A percentile compares a stretch with the other conserved stretches of the same genome.
Evolutionary conservation across 305 asterid species (phyloP).

Genomic region (Stenogyne calaminthoides): DNA sequence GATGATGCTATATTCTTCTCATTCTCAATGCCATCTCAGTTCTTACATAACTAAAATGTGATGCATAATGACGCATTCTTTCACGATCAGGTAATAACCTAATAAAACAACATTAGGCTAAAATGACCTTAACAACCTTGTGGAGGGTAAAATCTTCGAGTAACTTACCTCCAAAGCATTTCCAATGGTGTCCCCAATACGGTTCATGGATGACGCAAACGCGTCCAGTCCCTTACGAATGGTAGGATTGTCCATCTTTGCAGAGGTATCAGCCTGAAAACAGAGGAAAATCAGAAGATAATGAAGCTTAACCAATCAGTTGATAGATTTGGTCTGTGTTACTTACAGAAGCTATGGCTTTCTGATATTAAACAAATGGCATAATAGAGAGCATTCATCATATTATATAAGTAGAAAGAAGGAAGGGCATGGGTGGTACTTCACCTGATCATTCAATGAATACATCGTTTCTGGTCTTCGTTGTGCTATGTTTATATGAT

Average conservation of each 20-base stretch:
- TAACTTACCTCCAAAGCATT: constrained; percentile 69
- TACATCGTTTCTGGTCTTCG: constrained; percentile 26
- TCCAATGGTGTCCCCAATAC: constrained; percentile 65
- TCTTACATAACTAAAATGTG: not conserved
- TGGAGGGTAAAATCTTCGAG: not conserved
- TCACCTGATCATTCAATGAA: constrained; percentile 43
- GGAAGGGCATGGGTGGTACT: not conserved
- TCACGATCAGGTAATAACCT: not conserved
- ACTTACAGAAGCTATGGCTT: not conserved
- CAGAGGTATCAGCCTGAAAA: constrained; percentile 38
- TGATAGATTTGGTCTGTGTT: not conserved
- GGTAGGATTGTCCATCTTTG: constrained; percentile 56
- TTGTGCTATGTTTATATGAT: not conserved
- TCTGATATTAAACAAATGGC: not conserved
- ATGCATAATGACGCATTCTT: not conserved
- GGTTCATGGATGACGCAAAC: constrained; percentile 61
- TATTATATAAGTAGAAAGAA: not conserved
- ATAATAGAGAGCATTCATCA: not conserved
- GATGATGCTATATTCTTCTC: not conserved
- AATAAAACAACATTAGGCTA: not conserved
- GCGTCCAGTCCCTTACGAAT: constrained; percentile 63
- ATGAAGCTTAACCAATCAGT: not conserved
- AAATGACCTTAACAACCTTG: not conserved
- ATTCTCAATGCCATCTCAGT: not conserved
- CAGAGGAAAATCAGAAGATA: not conserved